phyloP scores from a whole-genome alignment of 345 rosid genomes.

The Carallia pectinifolia region DNA sequence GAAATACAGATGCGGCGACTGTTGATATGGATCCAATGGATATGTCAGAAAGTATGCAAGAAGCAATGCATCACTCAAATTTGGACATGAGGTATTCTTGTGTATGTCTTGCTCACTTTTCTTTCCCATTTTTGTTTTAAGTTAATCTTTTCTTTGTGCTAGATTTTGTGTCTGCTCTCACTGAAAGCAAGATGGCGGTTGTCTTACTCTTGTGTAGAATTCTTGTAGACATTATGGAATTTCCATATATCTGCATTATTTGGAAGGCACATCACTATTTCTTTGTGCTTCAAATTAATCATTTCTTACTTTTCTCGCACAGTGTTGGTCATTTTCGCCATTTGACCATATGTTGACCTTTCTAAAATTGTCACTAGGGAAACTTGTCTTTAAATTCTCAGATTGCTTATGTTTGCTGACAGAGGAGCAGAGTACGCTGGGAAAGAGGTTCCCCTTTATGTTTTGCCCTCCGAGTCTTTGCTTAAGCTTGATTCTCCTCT shows the following conservation, averaged over 20 bases:
- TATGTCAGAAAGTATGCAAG: conserved; percentile 98
- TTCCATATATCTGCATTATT: no score
- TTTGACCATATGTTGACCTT: neutral
- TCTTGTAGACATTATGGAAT: no score
- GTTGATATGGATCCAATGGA: conserved; percentile 81
- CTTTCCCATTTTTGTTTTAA: neutral
- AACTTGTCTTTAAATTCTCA: conserved; percentile 15
- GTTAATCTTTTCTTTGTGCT: neutral
- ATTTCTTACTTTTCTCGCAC: no score
- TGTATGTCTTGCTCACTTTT: conserved; percentile 25
- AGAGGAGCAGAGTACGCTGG: conserved; percentile 56
- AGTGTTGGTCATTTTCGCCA: neutral
- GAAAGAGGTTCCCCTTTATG: conserved; percentile 57
- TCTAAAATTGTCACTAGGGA: neutral
- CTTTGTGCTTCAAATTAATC: no score
- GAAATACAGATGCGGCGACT: conserved; percentile 35
- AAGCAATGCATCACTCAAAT: conserved; percentile 93
- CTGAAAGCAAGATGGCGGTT: no score
- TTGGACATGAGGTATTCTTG: conserved; percentile 80
- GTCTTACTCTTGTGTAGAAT: no score
- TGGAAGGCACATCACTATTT: no score
- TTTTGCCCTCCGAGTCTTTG: conserved; percentile 68
- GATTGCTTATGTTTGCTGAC: conserved; percentile 29
- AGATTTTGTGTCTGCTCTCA: no score
- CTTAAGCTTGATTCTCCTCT: conserved; percentile 75